A percentile compares a stretch with the other conserved stretches of the same genome.
These are phyloP conservation scores for Trichophyton equinum DNA, from an alignment of 2,329 filamentous ascomycete genomes.

Conservation along the genomic window DNA sequence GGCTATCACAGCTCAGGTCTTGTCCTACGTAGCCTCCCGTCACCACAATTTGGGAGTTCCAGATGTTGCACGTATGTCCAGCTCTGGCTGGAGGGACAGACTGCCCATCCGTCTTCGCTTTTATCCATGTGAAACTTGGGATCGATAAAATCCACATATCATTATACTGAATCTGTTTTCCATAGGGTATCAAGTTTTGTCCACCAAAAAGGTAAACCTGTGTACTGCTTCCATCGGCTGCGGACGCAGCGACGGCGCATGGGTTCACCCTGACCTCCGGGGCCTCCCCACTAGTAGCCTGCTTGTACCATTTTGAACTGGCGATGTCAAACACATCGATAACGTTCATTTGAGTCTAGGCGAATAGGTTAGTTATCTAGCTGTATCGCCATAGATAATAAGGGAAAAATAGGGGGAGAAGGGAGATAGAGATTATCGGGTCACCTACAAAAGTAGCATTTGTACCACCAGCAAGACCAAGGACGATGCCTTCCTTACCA, in stretches of 20 bases:
- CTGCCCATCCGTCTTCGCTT: constrained; percentile 43
- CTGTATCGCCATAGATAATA: neutral
- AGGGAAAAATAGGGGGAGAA: neutral
- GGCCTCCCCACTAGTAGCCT: constrained; percentile 49
- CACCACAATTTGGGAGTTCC: constrained; percentile 68
- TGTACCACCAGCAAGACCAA: constrained; percentile 66
- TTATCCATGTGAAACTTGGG: constrained; percentile 69
- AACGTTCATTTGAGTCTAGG: constrained; percentile 51
- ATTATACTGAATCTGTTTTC: constrained; percentile 47
- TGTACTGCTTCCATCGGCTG: constrained; percentile 60
- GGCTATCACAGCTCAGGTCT: constrained; percentile 51
- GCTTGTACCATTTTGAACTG: constrained; percentile 58
- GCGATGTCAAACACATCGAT: constrained; percentile 74
- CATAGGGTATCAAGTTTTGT: constrained; percentile 56
- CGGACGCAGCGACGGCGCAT: constrained; percentile 62
- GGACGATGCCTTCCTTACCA: constrained; percentile 59
- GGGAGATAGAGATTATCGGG: neutral
- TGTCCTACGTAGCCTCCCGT: constrained; percentile 58
- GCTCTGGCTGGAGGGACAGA: constrained; percentile 46
- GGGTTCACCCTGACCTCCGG: constrained; percentile 50
- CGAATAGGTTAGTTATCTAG: neutral
- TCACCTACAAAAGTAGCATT: constrained; percentile 49
- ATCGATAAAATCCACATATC: constrained; percentile 72
- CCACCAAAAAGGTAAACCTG: constrained; percentile 70
- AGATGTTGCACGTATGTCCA: constrained; percentile 65